phyloP scores from a whole-genome alignment of 371 early-diverging fungal species.

The Apophysomyces sp. region DNA sequence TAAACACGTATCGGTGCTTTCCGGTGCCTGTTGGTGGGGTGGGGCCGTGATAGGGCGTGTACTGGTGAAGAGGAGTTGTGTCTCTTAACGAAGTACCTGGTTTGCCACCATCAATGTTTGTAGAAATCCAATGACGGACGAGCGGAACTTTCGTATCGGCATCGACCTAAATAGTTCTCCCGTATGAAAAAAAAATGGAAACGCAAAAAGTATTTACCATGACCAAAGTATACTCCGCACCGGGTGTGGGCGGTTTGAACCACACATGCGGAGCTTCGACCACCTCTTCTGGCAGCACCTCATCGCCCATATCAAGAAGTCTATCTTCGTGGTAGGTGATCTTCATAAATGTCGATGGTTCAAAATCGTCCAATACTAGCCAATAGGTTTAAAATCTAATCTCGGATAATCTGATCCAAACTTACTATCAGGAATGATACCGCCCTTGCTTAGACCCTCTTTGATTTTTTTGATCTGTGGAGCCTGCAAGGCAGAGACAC shows the following conservation, averaged over 20 bases:
- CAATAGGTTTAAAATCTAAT: too few species aligned
- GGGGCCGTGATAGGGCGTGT: slow-evolving; percentile 21
- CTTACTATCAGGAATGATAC: not conserved
- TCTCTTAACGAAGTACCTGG: slow-evolving; percentile 8
- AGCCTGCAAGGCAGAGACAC: too few species aligned
- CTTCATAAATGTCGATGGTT: slow-evolving; percentile 21
- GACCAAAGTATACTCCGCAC: slow-evolving; percentile 26
- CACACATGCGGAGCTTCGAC: slow-evolving; percentile 16
- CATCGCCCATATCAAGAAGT: slow-evolving; percentile 19
- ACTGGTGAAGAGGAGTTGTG: slow-evolving; percentile 4
- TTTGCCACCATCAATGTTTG: slow-evolving; percentile 23
- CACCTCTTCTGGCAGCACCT: slow-evolving; percentile 16
- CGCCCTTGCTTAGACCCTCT: not conserved
- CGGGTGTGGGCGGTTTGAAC: slow-evolving; percentile 19
- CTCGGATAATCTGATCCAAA: too few species aligned
- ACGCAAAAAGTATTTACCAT: slow-evolving; percentile 14
- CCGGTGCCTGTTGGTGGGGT: slow-evolving; percentile 11
- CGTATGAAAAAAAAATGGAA: not conserved
- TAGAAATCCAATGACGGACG: slow-evolving; percentile 31
- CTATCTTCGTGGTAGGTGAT: slow-evolving; percentile 21
- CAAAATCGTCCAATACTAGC: slow-evolving; percentile 19
- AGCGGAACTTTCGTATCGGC: slow-evolving; percentile 25
- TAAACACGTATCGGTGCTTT: slow-evolving; percentile 26
- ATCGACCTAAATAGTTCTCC: slow-evolving; percentile 10
- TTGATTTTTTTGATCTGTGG: too few species aligned